Evolutionary conservation across 352 stramenopile species (phyloP), one percentile per base, ranked within the genome.

Genomic region (Pythium rishiriense): DNA sequence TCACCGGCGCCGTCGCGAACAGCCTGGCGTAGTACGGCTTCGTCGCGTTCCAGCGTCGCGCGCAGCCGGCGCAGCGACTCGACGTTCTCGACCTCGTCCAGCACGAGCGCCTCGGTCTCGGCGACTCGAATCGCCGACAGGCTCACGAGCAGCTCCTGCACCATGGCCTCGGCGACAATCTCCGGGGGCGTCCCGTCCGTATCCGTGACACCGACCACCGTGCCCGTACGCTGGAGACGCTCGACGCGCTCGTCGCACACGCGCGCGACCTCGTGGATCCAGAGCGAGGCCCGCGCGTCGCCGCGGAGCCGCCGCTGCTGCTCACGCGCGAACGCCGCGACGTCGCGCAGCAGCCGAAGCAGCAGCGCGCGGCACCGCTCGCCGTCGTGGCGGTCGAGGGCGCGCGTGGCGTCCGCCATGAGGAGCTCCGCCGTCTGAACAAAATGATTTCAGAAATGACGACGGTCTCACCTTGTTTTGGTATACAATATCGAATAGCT

Each of bases 81-180:
- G 4, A 86, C 74, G 33, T 64, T 73, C 51, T 88, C 81, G 8
- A 87, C 78, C 57, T 90, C 74, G 11, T 88, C 70, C 62, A 88
- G 66, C 28, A 88, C 76, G 19, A 75, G 42, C 19, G 58, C 68
- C 62, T 90, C 78, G 28, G 76, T 86, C 62, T 90, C 79, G 28
- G 76, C 75, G 51, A 83, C 73, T 10, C 75, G 67, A 25, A 90
- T 62, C 56, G 79, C 64, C 53, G 84, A 63, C 15, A 90, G 64
- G 55, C 74, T 81, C 60, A 85, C 76, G 4, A 90, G 64, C 22
- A 90, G 70, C 54, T 88, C 81, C 50, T 88, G 81, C 10, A 88
- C 79, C 54, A 90, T 83, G 3, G 81, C 81, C 63, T 88, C 75
- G 5, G 81, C 79, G 15, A 90, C 78, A 28, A 87, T 52, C 48